Evolutionary conservation across 441 rosid genomes (phyloP), one percentile per base, ranked within the genome.

Genomic region (Pelargonium fulgidum): DNA sequence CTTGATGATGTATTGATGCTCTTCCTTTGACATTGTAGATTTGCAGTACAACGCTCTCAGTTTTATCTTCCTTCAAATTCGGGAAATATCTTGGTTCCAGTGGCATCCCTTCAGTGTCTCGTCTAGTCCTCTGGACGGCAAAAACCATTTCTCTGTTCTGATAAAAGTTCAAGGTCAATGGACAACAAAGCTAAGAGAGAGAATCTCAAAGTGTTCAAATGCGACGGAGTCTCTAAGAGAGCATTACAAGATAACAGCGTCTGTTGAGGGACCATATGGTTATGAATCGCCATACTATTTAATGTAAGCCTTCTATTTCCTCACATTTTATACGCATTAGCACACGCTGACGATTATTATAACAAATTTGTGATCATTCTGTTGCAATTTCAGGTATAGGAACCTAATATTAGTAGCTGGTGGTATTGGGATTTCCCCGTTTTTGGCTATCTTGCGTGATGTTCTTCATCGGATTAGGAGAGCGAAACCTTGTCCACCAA

Each of bases 351-450:
- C 29, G 47, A 42, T 2, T 29, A 29, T 3, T 3, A 29, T 29
- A 29, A 29, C 36, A 29, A 29, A 44, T 67, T 65, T 26, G 4
- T 4, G 33, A 52, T n/a, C 20, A 45, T 70, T 24, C 36, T 42
- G 39, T 47, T 63, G 33, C 7, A 9, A 22, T 5, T 22, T 3
- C 48, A 63, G 9, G 89, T 90, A 90, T 24, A 90, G 87, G 78
- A 86, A 90, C 80, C 84, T 92, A 54, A 73, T 92, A 62, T 75
- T 92, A 72, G 91, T 92, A 20, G 96, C 98, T 0, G 98, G 98
- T 70, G 96, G 98, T 50, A 87, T 88, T 44, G 98, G 96, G 56
- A 87, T 92, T 74, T 87, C 98, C n/a, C 98, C 98, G 0, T 92
- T 92, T 81, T 67, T 92, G 41, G 94, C 95, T 56, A 79, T 92